Evolutionary conservation across 2,329 filamentous ascomycete species (phyloP).

Genomic region (Metarhizium guizhouense): DNA sequence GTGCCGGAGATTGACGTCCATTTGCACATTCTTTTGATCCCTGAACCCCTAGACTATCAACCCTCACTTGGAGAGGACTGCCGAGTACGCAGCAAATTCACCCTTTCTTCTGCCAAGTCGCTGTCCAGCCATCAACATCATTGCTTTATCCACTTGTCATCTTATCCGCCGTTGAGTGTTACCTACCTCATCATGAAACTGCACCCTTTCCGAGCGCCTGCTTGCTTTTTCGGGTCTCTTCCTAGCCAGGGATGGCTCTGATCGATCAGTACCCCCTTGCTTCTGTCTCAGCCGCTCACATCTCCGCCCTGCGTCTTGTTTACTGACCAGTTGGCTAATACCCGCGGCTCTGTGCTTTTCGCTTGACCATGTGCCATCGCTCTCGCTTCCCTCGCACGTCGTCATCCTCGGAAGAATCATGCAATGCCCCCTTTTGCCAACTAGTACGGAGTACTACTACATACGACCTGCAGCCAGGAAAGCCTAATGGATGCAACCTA

Average conservation of each 20-base stretch:
- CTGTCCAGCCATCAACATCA: neutral
- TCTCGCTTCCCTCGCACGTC: too few relatives aligned
- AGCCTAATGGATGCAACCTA: too few relatives aligned
- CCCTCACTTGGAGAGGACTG: neutral
- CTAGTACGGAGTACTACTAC: too few relatives aligned
- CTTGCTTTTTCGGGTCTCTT: constrained; percentile 1
- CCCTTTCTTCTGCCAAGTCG: neutral
- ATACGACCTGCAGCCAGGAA: too few relatives aligned
- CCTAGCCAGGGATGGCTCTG: neutral
- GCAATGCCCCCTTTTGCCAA: too few relatives aligned
- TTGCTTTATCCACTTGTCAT: neutral
- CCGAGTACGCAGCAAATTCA: neutral
- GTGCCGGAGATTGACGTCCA: neutral
- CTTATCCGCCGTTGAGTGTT: neutral
- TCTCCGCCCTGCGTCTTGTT: neutral
- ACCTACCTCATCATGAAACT: neutral
- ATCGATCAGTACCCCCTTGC: constrained; percentile 4
- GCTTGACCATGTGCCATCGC: too few relatives aligned
- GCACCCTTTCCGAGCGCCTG: neutral
- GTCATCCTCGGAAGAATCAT: too few relatives aligned
- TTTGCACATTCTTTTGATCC: neutral
- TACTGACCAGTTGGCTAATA: neutral
- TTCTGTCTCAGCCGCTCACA: constrained; percentile 1
- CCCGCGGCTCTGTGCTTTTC: neutral
- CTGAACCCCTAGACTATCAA: neutral